Evolutionary conservation across 345 rosid genomes (phyloP), one percentile per base, ranked within the genome.

Genomic region (Salix arbutifolia): DNA sequence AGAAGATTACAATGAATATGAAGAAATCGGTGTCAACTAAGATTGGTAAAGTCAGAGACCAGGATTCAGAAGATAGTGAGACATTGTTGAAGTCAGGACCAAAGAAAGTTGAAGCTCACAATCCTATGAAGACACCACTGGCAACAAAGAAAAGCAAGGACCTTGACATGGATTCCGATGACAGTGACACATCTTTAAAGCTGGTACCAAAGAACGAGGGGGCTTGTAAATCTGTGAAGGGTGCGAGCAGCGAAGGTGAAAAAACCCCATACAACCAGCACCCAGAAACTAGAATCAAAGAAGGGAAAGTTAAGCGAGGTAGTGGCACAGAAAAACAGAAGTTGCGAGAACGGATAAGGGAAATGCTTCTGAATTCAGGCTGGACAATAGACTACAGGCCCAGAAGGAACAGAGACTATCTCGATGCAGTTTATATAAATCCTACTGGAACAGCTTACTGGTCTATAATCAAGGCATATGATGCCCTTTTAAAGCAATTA

Each of bases 301-400:
- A 89, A 60, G 91, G 87, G 38, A 91, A 85, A 83, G 81, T 76
- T 77, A 93, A 78, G 88, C 97, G 96, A 52, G 97, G 97, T 70
- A 82, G 90, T 70, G 97, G 99, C 77, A 95, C 99, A 13, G 96
- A 91, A 81, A 95, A 95, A 78, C 99, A 95, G 82, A 91, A 91
- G 75, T 81, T 95, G 76, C 97, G 97, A 11, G 99, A 95, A 83
- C 81, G 82, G 46, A 90, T 95, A 50, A 90, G 91, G 83, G 91
- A 76, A 52, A 93, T 95, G 97, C 84, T 81, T 69, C 71, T 77
- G 67, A 58, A 74, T 77, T 75, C 84, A 64, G 81, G 84, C 31
- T 81, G 84, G 84, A 74, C 77, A 25, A 81, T 81, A 67, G 84
- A 81, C 68, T 81, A 81, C n/a, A 77, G 84, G 48, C 84, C 84